Conservation (phyloP, 306 rosid genomes). For the Vigna reflexopilosa region DNA sequence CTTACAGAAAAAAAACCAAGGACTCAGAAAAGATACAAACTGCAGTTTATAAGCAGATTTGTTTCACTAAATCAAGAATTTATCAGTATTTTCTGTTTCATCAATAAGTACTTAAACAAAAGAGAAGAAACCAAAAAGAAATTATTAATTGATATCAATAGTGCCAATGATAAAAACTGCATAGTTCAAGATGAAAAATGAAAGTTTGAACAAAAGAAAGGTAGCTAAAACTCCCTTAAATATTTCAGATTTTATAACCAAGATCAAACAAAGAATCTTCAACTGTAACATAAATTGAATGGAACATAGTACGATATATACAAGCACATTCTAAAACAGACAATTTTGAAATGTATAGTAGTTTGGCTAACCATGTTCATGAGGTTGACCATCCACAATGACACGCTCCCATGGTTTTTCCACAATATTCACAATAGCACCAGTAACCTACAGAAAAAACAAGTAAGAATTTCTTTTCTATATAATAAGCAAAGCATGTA, state of each 20-base stretch:
- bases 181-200: neutral
- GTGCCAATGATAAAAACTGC: neutral
- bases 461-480: slow-evolving; percentile 55
- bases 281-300: neutral
- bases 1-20: slow-evolving; percentile 50
- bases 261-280: neutral
- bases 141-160: neutral
- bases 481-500: slow-evolving; percentile 53
- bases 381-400: slow-evolving; percentile 71
- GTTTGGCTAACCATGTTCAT: slow-evolving; percentile 81
- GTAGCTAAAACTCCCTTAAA: slow-evolving; percentile 1
- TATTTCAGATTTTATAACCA: slow-evolving; percentile 12
- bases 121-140: neutral
- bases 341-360: slow-evolving; percentile 1
- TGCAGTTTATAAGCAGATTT: slow-evolving; percentile 9
- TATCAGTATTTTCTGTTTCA: neutral
- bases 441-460: slow-evolving; percentile 63
- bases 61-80: neutral
- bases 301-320: neutral
- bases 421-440: slow-evolving; percentile 79
- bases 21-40: slow-evolving; percentile 25
- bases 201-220: slow-evolving; percentile 27
- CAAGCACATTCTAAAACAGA: slow-evolving; percentile 3
- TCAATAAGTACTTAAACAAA: neutral
- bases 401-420: slow-evolving; percentile 98